Evolutionary conservation across 768 basidiomycete species (phyloP).

Genomic region (Russula sp.): DNA sequence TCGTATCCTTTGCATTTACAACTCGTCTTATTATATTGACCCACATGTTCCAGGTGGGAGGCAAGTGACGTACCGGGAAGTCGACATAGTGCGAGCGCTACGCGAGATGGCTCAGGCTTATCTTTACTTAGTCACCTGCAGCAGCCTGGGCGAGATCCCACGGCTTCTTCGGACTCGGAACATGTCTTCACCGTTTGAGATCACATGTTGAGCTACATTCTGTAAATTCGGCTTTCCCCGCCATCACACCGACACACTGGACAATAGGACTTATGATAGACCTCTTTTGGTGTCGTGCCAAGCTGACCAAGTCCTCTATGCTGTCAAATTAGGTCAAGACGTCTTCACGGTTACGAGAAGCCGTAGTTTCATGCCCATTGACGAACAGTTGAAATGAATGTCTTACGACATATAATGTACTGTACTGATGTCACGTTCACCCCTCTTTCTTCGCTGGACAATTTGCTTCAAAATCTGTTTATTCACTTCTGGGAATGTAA

Average conservation of each 20-base stretch:
- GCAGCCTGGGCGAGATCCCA: neutral
- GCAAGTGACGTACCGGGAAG: neutral
- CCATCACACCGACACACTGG: neutral
- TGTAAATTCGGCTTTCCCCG: neutral
- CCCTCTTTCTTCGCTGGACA: neutral
- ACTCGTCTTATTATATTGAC: neutral
- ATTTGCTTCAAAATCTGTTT: neutral
- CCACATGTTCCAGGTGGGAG: constrained; percentile 1
- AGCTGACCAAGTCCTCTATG: neutral
- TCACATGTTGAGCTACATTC: neutral
- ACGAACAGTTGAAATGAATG: too few relatives aligned
- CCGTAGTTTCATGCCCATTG: neutral
- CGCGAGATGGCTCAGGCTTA: neutral
- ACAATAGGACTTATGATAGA: neutral
- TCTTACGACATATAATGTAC: neutral
- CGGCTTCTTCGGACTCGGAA: neutral
- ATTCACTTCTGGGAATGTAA: neutral
- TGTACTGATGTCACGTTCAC: neutral
- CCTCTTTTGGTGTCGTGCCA: neutral
- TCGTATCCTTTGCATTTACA: neutral
- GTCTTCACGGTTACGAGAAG: neutral
- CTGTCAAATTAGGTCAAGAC: neutral
- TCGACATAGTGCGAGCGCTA: neutral
- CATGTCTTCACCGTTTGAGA: neutral
- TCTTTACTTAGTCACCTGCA: constrained; percentile 17